Percentiles rank a stretch among this genome's conserved stretches.
phyloP scores from a whole-genome alignment of 2,329 filamentous ascomycete genomes.

The Volutella citrinella region DNA sequence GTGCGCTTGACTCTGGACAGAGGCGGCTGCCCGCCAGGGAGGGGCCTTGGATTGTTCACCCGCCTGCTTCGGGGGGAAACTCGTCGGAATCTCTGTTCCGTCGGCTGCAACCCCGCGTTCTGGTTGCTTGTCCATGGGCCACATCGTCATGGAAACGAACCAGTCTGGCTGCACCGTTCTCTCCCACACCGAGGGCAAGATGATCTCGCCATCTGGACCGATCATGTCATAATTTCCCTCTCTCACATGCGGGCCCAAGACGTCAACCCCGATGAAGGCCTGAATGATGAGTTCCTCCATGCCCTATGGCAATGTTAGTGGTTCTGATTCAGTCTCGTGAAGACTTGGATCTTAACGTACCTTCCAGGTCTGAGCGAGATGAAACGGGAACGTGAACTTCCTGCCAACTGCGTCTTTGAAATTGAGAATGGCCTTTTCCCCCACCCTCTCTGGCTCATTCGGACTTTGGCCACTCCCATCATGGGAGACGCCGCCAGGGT shows the following conservation, averaged over 20 bases:
- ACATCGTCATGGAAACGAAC: slow-evolving; percentile 50
- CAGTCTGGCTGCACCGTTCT: slow-evolving; percentile 70
- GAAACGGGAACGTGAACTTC: slow-evolving; percentile 86
- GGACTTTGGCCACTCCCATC: no score
- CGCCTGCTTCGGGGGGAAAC: slow-evolving; percentile 48
- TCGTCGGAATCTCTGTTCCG: slow-evolving; percentile 46
- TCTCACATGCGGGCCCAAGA: slow-evolving; percentile 69
- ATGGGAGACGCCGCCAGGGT: no score
- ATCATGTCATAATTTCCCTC: slow-evolving; percentile 76
- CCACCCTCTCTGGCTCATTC: no score
- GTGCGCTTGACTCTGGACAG: slow-evolving; percentile 44
- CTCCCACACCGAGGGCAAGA: slow-evolving; percentile 73
- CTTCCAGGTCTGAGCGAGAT: slow-evolving; percentile 76
- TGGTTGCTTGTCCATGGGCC: slow-evolving; percentile 45
- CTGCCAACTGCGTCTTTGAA: slow-evolving; percentile 88
- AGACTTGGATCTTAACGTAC: slow-evolving; percentile 45
- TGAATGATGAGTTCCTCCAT: slow-evolving; percentile 82
- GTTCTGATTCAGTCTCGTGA: no score
- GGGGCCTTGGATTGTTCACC: slow-evolving; percentile 29
- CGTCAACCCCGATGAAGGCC: slow-evolving; percentile 72
- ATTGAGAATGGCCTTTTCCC: no score
- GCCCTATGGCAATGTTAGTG: slow-evolving; percentile 47
- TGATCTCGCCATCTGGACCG: slow-evolving; percentile 74
- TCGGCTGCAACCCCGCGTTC: no score
- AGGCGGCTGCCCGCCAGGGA: slow-evolving; percentile 27